These are phyloP conservation scores for Fusarium drepaniforme DNA, from an alignment of 2,329 filamentous ascomycete genomes.

Conservation along the genomic window DNA sequence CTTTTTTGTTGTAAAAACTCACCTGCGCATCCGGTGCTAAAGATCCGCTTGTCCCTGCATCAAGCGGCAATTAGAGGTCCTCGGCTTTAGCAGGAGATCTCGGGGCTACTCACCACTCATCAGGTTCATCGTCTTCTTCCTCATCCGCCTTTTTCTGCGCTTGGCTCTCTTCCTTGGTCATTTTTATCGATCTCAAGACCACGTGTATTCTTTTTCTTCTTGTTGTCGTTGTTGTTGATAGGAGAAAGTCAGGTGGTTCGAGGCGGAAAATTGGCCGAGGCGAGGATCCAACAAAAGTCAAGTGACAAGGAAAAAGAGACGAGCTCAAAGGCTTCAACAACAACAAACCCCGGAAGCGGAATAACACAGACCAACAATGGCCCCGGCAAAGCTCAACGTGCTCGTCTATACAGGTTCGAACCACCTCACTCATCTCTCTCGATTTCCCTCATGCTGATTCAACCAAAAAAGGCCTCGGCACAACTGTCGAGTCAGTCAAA, in stretches of 20 bases:
- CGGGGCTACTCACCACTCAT: conserved; percentile 81
- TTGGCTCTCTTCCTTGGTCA: conserved; percentile 67
- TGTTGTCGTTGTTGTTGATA: conserved; percentile 14
- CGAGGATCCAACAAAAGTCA: conserved; percentile 37
- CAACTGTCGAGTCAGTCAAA: conserved; percentile 87
- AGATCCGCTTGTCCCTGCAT: conserved; percentile 94
- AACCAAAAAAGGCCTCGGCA: conserved; percentile 76
- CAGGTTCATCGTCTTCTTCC: conserved; percentile 79
- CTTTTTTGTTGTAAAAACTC: conserved; percentile 41
- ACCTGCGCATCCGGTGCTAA: conserved; percentile 95
- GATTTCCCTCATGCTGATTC: conserved; percentile 10
- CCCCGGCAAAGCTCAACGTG: conserved; percentile 83
- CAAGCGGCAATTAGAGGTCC: conserved; percentile 35
- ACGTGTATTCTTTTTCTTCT: background rate
- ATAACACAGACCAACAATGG: conserved; percentile 60
- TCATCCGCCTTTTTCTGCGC: conserved; percentile 51
- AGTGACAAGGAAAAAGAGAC: conserved; percentile 31
- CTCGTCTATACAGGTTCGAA: conserved; percentile 87
- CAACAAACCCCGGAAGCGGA: background rate
- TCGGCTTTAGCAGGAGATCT: conserved; percentile 36
- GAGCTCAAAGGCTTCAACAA: background rate
- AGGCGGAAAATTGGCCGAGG: conserved; percentile 39
- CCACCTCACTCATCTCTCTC: background rate
- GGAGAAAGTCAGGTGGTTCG: conserved; percentile 38
- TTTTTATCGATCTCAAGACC: conserved; percentile 42